Evolutionary conservation across 305 asterid species (phyloP).

Genomic region (Fraxinus greggii): DNA sequence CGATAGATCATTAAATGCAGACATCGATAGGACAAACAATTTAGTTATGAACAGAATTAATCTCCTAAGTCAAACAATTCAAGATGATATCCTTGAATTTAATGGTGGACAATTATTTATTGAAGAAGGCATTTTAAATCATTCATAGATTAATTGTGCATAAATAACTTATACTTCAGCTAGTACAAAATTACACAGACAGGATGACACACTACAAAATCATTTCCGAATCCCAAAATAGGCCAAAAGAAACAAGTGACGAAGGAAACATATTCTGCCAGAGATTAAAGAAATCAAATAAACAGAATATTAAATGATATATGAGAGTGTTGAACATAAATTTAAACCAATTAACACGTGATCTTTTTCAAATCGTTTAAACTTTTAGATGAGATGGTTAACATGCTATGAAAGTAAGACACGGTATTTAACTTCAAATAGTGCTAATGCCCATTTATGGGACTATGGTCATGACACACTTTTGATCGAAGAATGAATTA

Average conservation of each 20-base stretch:
- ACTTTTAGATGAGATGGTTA: not conserved
- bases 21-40: not conserved
- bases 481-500: not conserved
- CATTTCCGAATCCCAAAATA: conserved; percentile 44
- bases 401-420: not conserved
- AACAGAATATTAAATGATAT: conserved; percentile 45
- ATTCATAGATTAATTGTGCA: not conserved
- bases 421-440: not conserved
- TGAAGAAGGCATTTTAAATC: not conserved
- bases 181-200: conserved; percentile 20
- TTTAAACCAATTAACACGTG: not conserved
- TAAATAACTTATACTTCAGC: not conserved
- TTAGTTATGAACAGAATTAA: not conserved
- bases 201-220: conserved; percentile 30
- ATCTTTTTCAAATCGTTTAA: not conserved
- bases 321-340: conserved; percentile 28
- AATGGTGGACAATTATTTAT: not conserved
- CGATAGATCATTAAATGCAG: not conserved
- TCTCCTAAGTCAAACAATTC: not conserved
- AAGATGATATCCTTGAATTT: not conserved
- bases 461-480: not conserved
- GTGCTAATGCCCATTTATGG: not conserved
- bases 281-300: conserved; percentile 22
- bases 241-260: conserved; percentile 26
- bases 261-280: conserved; percentile 24